These are phyloP conservation scores for Lipomyces kockii DNA, from an alignment of 805 yeast genomes.

Conservation along the genomic window DNA sequence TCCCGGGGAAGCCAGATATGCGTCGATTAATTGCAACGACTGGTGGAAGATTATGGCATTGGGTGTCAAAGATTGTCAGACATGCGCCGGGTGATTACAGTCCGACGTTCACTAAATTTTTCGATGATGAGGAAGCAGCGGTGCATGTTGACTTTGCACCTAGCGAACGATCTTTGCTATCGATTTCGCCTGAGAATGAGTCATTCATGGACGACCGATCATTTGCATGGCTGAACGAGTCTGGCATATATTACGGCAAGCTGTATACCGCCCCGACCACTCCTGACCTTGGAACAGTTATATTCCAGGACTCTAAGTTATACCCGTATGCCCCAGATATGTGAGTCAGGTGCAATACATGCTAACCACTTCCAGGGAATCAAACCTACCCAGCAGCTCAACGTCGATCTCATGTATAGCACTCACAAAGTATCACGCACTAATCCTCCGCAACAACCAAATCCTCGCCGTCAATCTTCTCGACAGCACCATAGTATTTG, in stretches of 20 bases:
- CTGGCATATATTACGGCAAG: constrained; percentile 54
- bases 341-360: neutral
- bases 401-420: constrained; percentile 46
- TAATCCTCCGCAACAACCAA: constrained; percentile 54
- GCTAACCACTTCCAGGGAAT: constrained; percentile 22
- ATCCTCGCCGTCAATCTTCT: constrained; percentile 56
- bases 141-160: constrained; percentile 32
- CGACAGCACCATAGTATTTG: constrained; percentile 54
- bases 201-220: constrained; percentile 33
- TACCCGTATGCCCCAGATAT: constrained; percentile 25
- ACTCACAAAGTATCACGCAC: constrained; percentile 60
- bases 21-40: constrained; percentile 29
- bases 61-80: constrained; percentile 32
- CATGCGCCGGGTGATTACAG: constrained; percentile 37
- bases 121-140: constrained; percentile 39
- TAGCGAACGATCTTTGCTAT: constrained; percentile 15
- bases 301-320: constrained; percentile 48
- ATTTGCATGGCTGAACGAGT: constrained; percentile 56
- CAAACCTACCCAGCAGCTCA: constrained; percentile 27
- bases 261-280: constrained; percentile 39
- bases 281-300: constrained; percentile 32
- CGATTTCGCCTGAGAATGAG: constrained; percentile 37
- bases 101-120: constrained; percentile 42
- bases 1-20: constrained; percentile 36
- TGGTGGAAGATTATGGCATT: constrained; percentile 34